Percentiles rank a stretch among this genome's conserved stretches.
Conservation (phyloP, 176 grass and related monocot species). For the Panicum miliaceum region DNA sequence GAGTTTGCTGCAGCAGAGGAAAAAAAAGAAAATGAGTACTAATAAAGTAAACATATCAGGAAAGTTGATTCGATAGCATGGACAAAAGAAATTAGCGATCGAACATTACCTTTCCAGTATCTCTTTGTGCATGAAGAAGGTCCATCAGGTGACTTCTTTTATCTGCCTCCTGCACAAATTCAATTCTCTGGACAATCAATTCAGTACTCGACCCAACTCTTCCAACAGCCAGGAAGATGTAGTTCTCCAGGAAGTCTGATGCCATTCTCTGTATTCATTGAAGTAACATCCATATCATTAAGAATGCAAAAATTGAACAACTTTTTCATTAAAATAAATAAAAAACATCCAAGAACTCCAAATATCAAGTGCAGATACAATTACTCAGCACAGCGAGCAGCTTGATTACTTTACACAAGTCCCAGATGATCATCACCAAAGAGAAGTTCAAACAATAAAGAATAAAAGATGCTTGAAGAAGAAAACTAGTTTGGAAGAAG, state of each 20-base stretch:
- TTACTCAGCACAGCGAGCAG: background rate
- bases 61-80: background rate
- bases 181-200: slow-evolving; percentile 89
- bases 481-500: background rate
- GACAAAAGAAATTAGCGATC: background rate
- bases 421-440: slow-evolving; percentile 2
- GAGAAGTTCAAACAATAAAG: background rate
- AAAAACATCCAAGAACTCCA: slow-evolving; percentile 3
- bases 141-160: slow-evolving; percentile 99
- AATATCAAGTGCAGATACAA: background rate
- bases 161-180: slow-evolving; percentile 93
- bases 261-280: slow-evolving; percentile 78
- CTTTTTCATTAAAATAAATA: background rate
- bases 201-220: slow-evolving; percentile 98
- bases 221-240: slow-evolving; percentile 99
- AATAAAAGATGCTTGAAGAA: background rate
- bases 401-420: background rate
- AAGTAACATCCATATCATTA: slow-evolving; percentile 31
- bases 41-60: background rate
- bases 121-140: slow-evolving; percentile 93
- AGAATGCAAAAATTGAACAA: background rate
- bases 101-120: slow-evolving; percentile 69
- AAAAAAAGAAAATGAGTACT: slow-evolving; percentile 12
- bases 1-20: slow-evolving; percentile 61
- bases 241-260: slow-evolving; percentile 87